Evolutionary conservation across 257 asterid genomes (phyloP), one percentile per base, ranked within the genome.

Genomic region (Nicotiana paniculata): DNA sequence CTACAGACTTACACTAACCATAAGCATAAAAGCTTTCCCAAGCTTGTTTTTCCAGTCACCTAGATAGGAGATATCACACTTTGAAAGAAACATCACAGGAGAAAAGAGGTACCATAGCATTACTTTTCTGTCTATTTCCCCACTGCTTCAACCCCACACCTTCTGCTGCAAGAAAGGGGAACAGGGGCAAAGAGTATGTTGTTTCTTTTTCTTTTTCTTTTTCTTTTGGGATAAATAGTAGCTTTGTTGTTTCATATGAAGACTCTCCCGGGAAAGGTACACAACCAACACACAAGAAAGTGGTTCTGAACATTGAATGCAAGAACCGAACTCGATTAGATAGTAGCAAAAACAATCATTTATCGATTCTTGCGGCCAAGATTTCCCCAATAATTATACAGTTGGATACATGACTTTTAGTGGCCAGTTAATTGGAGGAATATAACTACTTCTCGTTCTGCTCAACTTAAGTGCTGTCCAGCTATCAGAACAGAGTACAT

Each of bases 391-490:
- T 51, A 51, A 51, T 75, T 75, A 51, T 51, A 28, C 80, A 75
- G 80, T 75, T 75, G 46, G 64, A 39, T 26, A 51, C 80, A 75
- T 75, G 28, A 75, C 64, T 26, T 24, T 51, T 5, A 75, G 28
- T 48, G 79, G 15, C 61, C 79, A 24, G 61, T 13, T 74, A 6
- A 48, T 61, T 61, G 61, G 61, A 74, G 79, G 33, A 28, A 74
- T 43, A 48, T 24, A 13, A 11, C 79, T 48, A 70, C 77, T 74
- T 51, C 63, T 26, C 63, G 1, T 75, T 51, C 80, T 51, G 46
- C 24, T 75, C 28, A 51, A 51, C 59, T n/a, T 51, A 53, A 83
- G 81, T 80, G 83, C 81, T 77, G 32, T 61, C 79, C 84, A 51
- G 75, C 55, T 77, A 77, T 79, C 69, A 16, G 32, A 66, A 39